Conservation (phyloP, 768 basidiomycete genomes). For the Mycena vitilis region DNA sequence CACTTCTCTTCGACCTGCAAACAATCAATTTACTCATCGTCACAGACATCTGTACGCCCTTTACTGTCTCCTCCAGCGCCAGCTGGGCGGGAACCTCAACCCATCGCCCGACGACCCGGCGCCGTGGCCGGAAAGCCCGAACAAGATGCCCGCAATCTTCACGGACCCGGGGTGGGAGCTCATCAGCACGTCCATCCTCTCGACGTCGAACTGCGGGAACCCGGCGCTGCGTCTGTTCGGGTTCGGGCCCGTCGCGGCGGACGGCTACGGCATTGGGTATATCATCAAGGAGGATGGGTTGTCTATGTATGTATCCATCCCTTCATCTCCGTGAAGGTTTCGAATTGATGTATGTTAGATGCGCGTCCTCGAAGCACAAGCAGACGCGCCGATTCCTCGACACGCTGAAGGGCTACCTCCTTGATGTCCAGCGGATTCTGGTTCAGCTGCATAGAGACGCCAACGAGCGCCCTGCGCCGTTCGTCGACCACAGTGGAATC, state of each 20-base stretch:
- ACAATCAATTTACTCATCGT: too few relatives aligned
- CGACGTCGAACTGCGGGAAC: conserved; percentile 98
- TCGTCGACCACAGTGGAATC: conserved; percentile 81
- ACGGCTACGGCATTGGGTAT: conserved; percentile 97
- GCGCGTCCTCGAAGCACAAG: conserved; percentile 94
- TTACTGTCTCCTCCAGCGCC: conserved; percentile 91
- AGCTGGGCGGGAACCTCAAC: conserved; percentile 64
- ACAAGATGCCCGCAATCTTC: conserved; percentile 82
- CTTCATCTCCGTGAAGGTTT: conserved; percentile 2
- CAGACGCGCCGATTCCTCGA: conserved; percentile 93
- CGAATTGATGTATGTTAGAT: conserved; percentile 53
- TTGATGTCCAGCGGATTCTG: conserved; percentile 85
- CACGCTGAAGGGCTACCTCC: conserved; percentile 83
- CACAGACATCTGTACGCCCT: conserved; percentile 91
- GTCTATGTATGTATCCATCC: conserved; percentile 68
- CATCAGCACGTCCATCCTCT: conserved; percentile 88
- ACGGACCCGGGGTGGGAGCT: conserved; percentile 87
- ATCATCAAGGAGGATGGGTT: conserved; percentile 98
- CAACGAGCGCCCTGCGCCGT: conserved; percentile 86
- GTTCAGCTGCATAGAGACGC: conserved; percentile 84
- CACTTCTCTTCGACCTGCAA: conserved; percentile 50
- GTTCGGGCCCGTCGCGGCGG: conserved; percentile 94
- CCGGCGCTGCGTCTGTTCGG: conserved; percentile 92
- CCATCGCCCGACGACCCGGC: conserved; percentile 56
- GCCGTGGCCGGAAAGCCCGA: conserved; percentile 40